Evolutionary conservation across 768 basidiomycete genomes (phyloP).

Genomic region (Leucosporidium scottii): DNA sequence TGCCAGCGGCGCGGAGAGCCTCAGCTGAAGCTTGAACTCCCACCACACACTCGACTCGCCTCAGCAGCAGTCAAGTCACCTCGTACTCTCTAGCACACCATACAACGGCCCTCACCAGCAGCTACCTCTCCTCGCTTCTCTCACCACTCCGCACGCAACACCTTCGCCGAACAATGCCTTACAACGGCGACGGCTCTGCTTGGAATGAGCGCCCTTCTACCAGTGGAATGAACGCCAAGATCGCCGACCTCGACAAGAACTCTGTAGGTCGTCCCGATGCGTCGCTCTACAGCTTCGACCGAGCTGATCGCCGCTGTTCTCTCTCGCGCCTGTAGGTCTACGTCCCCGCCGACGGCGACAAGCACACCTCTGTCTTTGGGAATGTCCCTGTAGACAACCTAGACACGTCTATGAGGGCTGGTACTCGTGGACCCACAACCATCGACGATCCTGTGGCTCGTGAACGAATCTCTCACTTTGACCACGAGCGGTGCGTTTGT

Average conservation of each 20-base stretch:
- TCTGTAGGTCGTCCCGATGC: slow-evolving; percentile 2
- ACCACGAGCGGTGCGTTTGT: neutral
- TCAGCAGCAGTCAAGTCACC: no score
- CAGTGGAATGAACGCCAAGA: slow-evolving; percentile 17
- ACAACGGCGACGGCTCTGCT: neutral
- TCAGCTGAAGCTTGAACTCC: no score
- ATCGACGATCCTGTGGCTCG: slow-evolving; percentile 52
- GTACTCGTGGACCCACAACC: slow-evolving; percentile 57
- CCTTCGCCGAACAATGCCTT: neutral
- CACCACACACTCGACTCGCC: no score
- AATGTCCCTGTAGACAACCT: slow-evolving; percentile 30
- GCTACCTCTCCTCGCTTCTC: neutral
- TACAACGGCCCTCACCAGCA: no score
- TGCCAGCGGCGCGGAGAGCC: no score
- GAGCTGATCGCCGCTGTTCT: neutral
- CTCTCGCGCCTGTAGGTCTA: neutral
- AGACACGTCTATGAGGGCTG: slow-evolving; percentile 45
- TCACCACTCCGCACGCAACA: neutral
- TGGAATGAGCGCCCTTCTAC: neutral
- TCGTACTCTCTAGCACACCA: no score
- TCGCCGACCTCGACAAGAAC: slow-evolving; percentile 23
- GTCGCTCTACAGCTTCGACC: slow-evolving; percentile 5
- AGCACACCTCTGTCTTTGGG: slow-evolving; percentile 7
- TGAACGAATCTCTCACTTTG: slow-evolving; percentile 39
- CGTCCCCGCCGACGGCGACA: neutral